Conservation (phyloP, 768 basidiomycete species). For the Termitomyces sp. region DNA sequence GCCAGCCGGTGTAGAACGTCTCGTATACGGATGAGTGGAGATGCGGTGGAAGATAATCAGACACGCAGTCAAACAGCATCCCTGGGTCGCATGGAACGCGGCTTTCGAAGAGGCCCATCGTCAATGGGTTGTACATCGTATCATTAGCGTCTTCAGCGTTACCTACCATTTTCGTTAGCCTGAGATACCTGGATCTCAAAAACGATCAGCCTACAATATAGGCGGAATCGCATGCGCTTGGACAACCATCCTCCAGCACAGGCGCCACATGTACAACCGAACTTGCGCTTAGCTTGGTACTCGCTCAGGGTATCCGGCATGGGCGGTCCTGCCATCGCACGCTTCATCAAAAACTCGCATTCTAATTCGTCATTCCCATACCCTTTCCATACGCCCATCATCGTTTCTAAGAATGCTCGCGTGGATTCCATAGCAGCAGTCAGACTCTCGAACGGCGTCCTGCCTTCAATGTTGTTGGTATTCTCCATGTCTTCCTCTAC, state of each 20-base stretch:
- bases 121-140: not conserved
- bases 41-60: slow-evolving; percentile 5
- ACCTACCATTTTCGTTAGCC: not conserved
- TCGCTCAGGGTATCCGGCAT: slow-evolving; percentile 2
- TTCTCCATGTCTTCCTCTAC: slow-evolving; percentile 5
- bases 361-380: not conserved
- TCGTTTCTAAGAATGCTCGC: slow-evolving; percentile 3
- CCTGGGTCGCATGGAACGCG: not conserved
- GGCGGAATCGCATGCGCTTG: slow-evolving; percentile 12
- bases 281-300: slow-evolving; percentile 15
- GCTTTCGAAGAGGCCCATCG: not conserved
- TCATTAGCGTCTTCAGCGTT: not conserved
- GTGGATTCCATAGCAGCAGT: not conserved
- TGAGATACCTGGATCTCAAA: not conserved
- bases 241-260: slow-evolving; percentile 20
- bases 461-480: not conserved
- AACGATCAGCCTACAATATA: slow-evolving; percentile 4
- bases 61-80: not conserved
- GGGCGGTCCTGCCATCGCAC: not conserved
- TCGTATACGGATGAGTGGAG: slow-evolving; percentile 12
- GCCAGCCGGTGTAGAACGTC: slow-evolving; percentile 24
- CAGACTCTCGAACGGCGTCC: slow-evolving; percentile 3
- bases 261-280: slow-evolving; percentile 19
- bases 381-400: slow-evolving; percentile 3
- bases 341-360: slow-evolving; percentile 4